Base-by-base conservation (phyloP, 164 flowering plant species). In the Annona cherimola region DNA sequence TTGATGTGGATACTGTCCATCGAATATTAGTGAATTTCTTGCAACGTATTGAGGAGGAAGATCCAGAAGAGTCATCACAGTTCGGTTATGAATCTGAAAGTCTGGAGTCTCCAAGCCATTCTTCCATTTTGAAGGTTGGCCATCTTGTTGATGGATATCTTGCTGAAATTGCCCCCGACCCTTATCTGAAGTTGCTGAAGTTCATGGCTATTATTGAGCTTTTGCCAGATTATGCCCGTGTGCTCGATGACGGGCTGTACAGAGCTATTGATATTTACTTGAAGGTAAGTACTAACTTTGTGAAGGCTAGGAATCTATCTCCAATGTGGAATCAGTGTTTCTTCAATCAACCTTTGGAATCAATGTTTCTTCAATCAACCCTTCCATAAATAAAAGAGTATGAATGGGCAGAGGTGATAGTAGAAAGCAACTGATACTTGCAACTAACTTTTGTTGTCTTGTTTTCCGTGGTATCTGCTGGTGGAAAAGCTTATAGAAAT, bases 121-220 rank as follows among this genome's bases (percentile, higher is more conserved):
- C 78, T 75, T 81, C 89, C 1, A 72, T 91, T 45, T 54, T 86
- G 69, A 88, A 86, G 72, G 96, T 89, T 9, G 90, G 88, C 42
- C 73, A 83, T 64, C 88, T 91, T 40, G 73, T 91, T 5, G 94
- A 91, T 69, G 75, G 85, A 40, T 89, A 85, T 77, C 80, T 89
- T 11, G 94, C 96, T 1, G 96, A 91, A 81, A 88, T 91, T 77
- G 96, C 93, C n/a, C 89, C 89, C 1, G 96, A 91, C 77, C 88
- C 90, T 3, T 81, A 79, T 73, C 73, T 91, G 71, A 83, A 77
- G 69, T 50, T 86, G 63, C 80, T 77, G 54, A 88, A 89, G 69
- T 88, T 91, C 78, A 83, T 79, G 60, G 82, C 85, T 19, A 71
- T 91, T 42, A 75, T 86, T 44, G 92, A 89, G 76, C 79, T 85